phyloP scores from a whole-genome alignment of 1,284 basidiomycete species.

The Tylopilus sp. region DNA sequence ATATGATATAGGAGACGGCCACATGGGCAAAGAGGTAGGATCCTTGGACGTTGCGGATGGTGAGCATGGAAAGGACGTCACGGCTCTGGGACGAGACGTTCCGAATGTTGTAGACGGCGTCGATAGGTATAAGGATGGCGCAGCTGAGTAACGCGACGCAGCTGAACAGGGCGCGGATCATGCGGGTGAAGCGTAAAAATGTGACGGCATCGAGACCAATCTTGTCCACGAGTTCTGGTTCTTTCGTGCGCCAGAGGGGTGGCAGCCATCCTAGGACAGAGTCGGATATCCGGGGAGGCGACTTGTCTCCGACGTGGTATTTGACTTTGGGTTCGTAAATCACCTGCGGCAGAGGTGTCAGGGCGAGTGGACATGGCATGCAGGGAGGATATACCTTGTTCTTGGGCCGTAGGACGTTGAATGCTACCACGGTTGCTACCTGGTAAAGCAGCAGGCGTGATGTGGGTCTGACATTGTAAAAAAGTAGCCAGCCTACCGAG shows the following conservation, averaged over 20 bases:
- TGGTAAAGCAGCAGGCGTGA: conserved; percentile 25
- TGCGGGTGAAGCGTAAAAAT: conserved; percentile 88
- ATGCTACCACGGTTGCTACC: conserved; percentile 65
- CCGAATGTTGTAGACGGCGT: conserved; percentile 61
- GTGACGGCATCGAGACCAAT: conserved; percentile 92
- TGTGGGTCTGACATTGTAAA: background rate
- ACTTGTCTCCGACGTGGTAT: conserved; percentile 81
- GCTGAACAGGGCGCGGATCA: conserved; percentile 81
- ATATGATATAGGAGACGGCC: conserved; percentile 61
- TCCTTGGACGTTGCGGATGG: conserved; percentile 63
- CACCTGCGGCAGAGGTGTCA: conserved; percentile 41
- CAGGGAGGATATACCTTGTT: conserved; percentile 56
- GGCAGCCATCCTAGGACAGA: conserved; percentile 87
- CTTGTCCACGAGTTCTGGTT: conserved; percentile 86
- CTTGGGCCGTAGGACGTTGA: conserved; percentile 76
- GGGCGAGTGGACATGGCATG: too few relatives aligned
- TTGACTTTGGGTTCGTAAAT: conserved; percentile 89
- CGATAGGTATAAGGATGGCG: conserved; percentile 78
- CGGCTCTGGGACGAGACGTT: conserved; percentile 26
- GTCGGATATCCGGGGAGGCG: conserved; percentile 78
- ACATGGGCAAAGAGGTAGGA: conserved; percentile 65
- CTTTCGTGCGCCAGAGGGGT: conserved; percentile 81
- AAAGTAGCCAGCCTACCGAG: conserved; percentile 52
- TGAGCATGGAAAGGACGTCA: conserved; percentile 58
- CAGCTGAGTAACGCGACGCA: conserved; percentile 67